Base-by-base conservation (phyloP, 805 yeast genomes). In the Naumovozyma baii region DNA sequence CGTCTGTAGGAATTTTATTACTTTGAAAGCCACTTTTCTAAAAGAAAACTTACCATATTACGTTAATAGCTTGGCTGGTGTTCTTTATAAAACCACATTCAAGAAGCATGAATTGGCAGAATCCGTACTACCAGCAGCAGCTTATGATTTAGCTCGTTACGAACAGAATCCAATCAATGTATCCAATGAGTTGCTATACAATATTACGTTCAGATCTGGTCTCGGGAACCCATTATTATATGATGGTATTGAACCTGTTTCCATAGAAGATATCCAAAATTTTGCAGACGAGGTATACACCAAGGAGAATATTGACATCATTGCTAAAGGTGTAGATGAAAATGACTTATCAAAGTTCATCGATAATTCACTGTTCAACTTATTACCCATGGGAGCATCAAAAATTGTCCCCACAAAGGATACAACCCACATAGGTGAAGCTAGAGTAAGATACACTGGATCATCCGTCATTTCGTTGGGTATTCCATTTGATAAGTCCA, bases 41-140 rank as follows among this genome's bases (percentile, higher is more conserved):
- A 79, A 80, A 61, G 84, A 83, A 66, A 83, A 80, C 62, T 76
- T 92, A 58, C 97, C 97, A 44, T 92, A 79, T 74, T 92, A 76
- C 64, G 94, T 90, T 47, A 82, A 82, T 55, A 83, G 85, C 22
- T 67, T 92, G 42, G 90, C 84, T 56, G 80, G 80, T 54, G 83
- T 82, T 41, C 60, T 83, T 41, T 64, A 79, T 57, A 72, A 73
- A 62, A 76, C 94, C 35, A 65, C 79, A 30, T 88, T 72, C 77
- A 82, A 81, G 67, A 78, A 81, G 39, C 86, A 85, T 68, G 96
- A 92, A 71, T 71, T 82, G 45, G 64, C 66, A 40, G 98, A 92
- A 74, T 69, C 76, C 48, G 95, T 84, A 26, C 64, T 77, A 44
- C 97, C 96, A 48, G 77, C 77, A 40, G 87, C 88, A 40, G 62